Conservation (phyloP, 768 basidiomycete genomes). For the Rhodosporidiobolus sp. region DNA sequence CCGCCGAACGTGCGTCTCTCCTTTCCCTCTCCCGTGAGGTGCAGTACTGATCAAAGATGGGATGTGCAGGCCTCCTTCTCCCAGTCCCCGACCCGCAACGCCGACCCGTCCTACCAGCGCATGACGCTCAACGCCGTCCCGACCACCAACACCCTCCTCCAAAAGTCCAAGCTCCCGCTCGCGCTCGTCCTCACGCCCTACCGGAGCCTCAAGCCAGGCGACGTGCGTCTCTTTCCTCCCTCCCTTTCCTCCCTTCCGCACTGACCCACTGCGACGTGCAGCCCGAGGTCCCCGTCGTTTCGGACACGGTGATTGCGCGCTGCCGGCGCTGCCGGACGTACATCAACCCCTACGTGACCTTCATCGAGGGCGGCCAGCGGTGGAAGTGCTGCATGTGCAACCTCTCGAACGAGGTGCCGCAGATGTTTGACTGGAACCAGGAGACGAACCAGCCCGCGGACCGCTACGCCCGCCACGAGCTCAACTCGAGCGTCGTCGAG, state of each 20-base stretch:
- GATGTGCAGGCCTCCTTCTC: conserved; percentile 61
- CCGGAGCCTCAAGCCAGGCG: conserved; percentile 67
- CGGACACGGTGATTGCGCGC: conserved; percentile 91
- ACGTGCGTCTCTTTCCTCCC: conserved; percentile 52
- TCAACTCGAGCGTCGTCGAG: conserved; percentile 91
- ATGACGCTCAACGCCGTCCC: conserved; percentile 89
- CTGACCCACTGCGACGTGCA: conserved; percentile 49
- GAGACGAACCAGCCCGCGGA: conserved; percentile 88
- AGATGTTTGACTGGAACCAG: conserved; percentile 98
- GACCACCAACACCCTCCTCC: conserved; percentile 77
- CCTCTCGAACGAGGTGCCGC: conserved; percentile 96
- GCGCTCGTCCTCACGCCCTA: conserved; percentile 87
- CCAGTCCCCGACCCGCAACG: conserved; percentile 72
- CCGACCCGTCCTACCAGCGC: conserved; percentile 87
- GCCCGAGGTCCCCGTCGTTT: conserved; percentile 78
- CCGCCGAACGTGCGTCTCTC: conserved; percentile 62
- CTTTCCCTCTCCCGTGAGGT: neutral
- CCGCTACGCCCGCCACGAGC: conserved; percentile 86
- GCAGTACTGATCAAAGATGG: neutral
- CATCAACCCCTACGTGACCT: conserved; percentile 96
- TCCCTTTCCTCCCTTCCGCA: neutral
- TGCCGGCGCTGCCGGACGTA: conserved; percentile 94
- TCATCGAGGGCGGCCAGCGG: conserved; percentile 95
- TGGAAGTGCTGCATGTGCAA: conserved; percentile 99
- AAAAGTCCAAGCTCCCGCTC: conserved; percentile 75